Conservation (phyloP, 2,329 filamentous ascomycete genomes). For the Ciborinia camelliae region DNA sequence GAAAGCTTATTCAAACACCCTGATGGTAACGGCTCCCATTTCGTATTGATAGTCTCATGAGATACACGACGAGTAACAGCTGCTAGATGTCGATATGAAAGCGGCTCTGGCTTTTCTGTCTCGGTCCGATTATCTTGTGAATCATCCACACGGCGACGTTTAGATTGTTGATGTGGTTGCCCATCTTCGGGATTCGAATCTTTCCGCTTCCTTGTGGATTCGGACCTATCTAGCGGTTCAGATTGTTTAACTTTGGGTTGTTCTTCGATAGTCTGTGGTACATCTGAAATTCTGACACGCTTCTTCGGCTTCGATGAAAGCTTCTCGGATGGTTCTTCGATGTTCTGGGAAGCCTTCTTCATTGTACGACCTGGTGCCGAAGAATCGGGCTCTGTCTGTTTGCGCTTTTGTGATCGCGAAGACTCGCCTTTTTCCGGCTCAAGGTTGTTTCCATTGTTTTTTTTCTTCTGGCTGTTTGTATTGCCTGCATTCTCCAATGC, state of each 20-base stretch:
- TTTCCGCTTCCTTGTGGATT: constrained; percentile 14
- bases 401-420: constrained; percentile 1
- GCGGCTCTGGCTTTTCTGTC: constrained; percentile 19
- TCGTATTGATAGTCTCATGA: constrained; percentile 62
- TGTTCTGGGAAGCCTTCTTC: not conserved
- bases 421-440: constrained; percentile 1
- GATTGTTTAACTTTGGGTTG: not conserved
- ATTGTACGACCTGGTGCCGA: not conserved
- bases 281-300: constrained; percentile 12
- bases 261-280: not conserved
- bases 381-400: not conserved
- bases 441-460: not conserved
- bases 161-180: constrained; percentile 13
- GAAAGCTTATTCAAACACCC: constrained; percentile 55
- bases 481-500: not conserved
- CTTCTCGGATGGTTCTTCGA: not conserved
- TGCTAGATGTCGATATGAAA: constrained; percentile 49
- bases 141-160: constrained; percentile 20
- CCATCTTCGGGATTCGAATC: not conserved
- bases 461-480: not conserved
- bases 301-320: constrained; percentile 11
- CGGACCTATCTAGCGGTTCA: not conserved
- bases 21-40: constrained; percentile 59
- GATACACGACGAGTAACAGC: constrained; percentile 53
- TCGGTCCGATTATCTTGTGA: constrained; percentile 8